These are phyloP conservation scores for Crithidia brevicula DNA, from an alignment of 208 protist genomes.

Conservation along the genomic window DNA sequence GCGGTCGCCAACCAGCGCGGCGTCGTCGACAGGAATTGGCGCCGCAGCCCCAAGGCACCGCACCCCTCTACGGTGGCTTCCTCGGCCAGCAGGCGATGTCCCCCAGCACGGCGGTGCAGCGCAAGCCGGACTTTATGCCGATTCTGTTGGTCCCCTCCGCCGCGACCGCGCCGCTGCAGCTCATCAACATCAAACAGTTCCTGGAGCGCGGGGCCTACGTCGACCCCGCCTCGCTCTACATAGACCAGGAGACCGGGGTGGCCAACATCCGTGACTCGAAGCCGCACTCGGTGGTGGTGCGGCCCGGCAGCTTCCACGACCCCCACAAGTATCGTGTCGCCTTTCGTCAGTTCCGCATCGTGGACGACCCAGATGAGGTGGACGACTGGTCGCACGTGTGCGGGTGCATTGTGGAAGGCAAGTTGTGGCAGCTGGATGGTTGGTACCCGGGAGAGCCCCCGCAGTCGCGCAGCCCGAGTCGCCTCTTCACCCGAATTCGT, in stretches of 20 bases:
- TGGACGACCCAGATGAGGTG: conserved; percentile 78
- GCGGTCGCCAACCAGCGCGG: conserved; percentile 11
- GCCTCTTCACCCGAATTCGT: conserved; percentile 72
- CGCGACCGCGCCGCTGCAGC: conserved; percentile 76
- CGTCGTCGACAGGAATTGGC: conserved; percentile 13
- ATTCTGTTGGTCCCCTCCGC: conserved; percentile 80
- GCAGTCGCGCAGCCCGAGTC: conserved; percentile 46
- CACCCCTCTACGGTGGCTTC: conserved; percentile 31
- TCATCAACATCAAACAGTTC: conserved; percentile 85
- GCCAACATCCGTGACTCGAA: conserved; percentile 73
- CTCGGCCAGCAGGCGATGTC: conserved; percentile 37
- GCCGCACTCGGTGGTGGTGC: conserved; percentile 71
- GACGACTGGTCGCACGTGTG: conserved; percentile 87
- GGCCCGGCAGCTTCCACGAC: conserved; percentile 76
- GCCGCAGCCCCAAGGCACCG: conserved; percentile 5
- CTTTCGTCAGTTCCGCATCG: conserved; percentile 75
- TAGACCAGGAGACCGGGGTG: conserved; percentile 72
- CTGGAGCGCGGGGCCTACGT: conserved; percentile 81
- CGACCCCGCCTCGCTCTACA: conserved; percentile 70
- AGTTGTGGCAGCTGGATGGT: conserved; percentile 76
- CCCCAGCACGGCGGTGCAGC: conserved; percentile 45
- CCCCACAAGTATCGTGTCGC: conserved; percentile 66
- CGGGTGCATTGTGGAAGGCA: conserved; percentile 79
- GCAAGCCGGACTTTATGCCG: conserved; percentile 80
- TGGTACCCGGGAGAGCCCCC: conserved; percentile 62